Evolutionary conservation across 2,329 filamentous ascomycete genomes (phyloP), one percentile per base, ranked within the genome.

Genomic region (Aspergillus calidoustus): DNA sequence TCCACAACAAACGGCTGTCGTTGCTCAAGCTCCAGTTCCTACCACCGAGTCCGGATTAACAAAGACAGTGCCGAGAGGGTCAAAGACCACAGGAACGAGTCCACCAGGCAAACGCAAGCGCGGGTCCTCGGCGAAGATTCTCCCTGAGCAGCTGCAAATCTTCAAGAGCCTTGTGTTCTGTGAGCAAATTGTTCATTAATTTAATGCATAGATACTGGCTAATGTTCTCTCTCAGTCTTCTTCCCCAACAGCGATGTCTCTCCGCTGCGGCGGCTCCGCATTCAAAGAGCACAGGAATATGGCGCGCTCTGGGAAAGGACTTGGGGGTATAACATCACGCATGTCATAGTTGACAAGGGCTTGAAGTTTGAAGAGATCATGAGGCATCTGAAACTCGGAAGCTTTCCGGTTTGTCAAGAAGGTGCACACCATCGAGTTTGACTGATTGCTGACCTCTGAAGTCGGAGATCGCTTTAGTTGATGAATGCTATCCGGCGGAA

Each of bases 181-280:
- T 81, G 56, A 61, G 79, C 71, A 6, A 6, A 28, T n/a, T 44
- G 11, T 38, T 6, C 17, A 11, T 17, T 25, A 1, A 22, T 23
- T 46, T 19, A n/a, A 41, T 31, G 31, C 31, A 41, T 41, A 41
- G 19, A 5, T 49, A 9, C 19, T 22, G 13, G 19, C 17, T 50
- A 23, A 38, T 41, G 6, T 5, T 11, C 13, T 19, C 49, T 49
- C 17, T 30, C 54, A 83, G 81, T 87, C 77, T 97, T 95, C 73
- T 86, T 96, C 6, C 94, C 93, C 0, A 91, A 95, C 66, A 87
- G 92, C 65, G 89, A 94, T 65, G 84, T 90, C 51, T 86, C 89
- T 34, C 84, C 85, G 11, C 81, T 85, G 7, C 86, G 93, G 44
- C 86, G 86, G 58, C 76, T 88, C 61, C 88, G 91, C 4, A 96